Conservation (phyloP, 2,329 filamentous ascomycete species). For the Paracamarosporium sp. region DNA sequence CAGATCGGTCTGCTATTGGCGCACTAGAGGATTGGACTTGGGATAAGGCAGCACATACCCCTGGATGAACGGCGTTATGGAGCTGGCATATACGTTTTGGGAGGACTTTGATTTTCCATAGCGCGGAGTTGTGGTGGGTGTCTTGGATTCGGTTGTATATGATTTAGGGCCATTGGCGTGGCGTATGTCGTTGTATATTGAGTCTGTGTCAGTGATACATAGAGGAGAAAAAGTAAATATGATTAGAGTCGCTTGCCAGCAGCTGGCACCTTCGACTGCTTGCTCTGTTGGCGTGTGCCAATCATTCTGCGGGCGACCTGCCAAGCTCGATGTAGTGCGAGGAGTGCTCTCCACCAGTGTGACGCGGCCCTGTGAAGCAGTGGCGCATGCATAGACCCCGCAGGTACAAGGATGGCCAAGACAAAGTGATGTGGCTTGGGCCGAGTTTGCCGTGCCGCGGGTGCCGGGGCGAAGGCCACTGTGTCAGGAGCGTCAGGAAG, state of each 20-base stretch:
- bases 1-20: not conserved
- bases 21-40: not conserved
- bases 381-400: not conserved
- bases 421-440: not conserved
- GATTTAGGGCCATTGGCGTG: too few relatives aligned
- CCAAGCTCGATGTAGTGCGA: not conserved
- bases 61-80: not conserved
- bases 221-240: not conserved
- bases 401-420: constrained; percentile 3
- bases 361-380: not conserved
- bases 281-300: too few relatives aligned
- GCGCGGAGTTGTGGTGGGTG: not conserved
- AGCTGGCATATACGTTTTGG: not conserved
- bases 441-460: constrained; percentile 3
- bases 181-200: too few relatives aligned
- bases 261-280: too few relatives aligned
- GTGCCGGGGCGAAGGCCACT: not conserved
- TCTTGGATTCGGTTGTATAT: not conserved
- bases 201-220: not conserved
- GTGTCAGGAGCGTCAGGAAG: not conserved
- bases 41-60: not conserved
- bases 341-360: not conserved
- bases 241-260: not conserved
- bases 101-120: not conserved
- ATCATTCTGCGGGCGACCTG: not conserved